phyloP scores from a whole-genome alignment of 2,329 filamentous ascomycete genomes.

The Furcasterigmium furcatum region DNA sequence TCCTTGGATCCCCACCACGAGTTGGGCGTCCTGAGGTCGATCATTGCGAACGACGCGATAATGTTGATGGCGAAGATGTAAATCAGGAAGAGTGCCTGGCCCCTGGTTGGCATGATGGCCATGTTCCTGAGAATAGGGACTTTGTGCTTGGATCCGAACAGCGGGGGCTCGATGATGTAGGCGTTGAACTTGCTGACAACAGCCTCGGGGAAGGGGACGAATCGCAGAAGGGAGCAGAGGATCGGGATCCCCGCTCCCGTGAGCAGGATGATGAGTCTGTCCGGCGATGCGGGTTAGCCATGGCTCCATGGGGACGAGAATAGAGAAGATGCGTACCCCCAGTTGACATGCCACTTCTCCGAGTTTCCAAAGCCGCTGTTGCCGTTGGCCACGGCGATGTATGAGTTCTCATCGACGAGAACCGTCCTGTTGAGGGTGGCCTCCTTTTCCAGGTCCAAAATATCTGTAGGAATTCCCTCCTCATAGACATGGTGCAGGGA shows the following conservation, averaged over 20 bases:
- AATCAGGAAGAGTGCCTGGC: constrained; percentile 34
- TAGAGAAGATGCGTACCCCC: not conserved
- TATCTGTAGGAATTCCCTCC: constrained; percentile 1
- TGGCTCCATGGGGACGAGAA: not conserved
- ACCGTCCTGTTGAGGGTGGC: constrained; percentile 9
- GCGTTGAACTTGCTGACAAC: constrained; percentile 13
- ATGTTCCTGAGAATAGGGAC: constrained; percentile 12
- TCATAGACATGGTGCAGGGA: constrained; percentile 4
- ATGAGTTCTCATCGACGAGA: constrained; percentile 5
- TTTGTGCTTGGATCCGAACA: constrained; percentile 14
- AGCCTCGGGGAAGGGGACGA: constrained; percentile 18
- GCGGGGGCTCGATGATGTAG: constrained; percentile 17
- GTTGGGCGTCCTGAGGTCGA: constrained; percentile 19
- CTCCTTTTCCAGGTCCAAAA: not conserved
- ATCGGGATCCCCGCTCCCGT: constrained; percentile 19
- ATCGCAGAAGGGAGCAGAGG: constrained; percentile 23
- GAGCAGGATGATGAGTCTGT: constrained; percentile 19
- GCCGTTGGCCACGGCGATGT: constrained; percentile 6
- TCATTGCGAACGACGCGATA: constrained; percentile 24
- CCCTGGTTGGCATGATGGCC: constrained; percentile 17
- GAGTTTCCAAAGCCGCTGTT: constrained; percentile 7
- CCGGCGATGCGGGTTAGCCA: not conserved
- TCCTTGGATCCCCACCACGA: constrained; percentile 5
- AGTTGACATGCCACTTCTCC: constrained; percentile 4
- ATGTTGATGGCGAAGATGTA: constrained; percentile 33